Evolutionary conservation across 1,139 yeast genomes (phyloP), one percentile per base, ranked within the genome.

Genomic region (Schizosaccharomyces versatilis): DNA sequence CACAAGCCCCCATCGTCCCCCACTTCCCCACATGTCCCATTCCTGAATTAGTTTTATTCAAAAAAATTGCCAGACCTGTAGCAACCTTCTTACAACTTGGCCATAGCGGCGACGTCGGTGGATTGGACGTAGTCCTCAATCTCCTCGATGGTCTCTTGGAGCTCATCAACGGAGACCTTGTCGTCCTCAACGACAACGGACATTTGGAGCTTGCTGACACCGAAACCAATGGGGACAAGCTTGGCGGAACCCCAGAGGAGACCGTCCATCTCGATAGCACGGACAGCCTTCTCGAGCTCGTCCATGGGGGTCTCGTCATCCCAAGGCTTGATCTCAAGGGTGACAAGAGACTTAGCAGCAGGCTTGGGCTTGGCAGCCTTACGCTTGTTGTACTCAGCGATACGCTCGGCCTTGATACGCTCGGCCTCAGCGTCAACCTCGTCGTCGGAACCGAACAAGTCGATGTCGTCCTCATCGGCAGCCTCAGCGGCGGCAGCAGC

Each of bases 261-360:
- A 79, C 99, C 99, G 55, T 88, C 97, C 75, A 74, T 73, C 70
- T 79, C 81, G 66, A 88, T 72, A 63, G 76, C 69, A 79, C 85
- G 86, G 68, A 86, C 96, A 72, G 79, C 78, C 59, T 81, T 88
- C 66, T 84, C 73, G 74, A 90, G 71, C 72, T 80, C 81, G 59
- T 90, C 94, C 71, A 93, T 78, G 71, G 88, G 81, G 64, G 98
- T 90, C 78, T 90, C 97, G 68, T 90, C 97, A 74, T 90, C 98
- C 98, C 98, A 90, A 74, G 96, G 97, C 82, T 90, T 90, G 66
- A 90, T 94, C 67, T 90, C 98, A 68, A 90, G 69, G 67, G 98
- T 90, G 68, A 90, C 95, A 65, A 86, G 76, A 61, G 97, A 84
- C 79, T 90, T 90, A 69, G 98, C 97, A 73, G 95, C 95, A 67